phyloP scores from a whole-genome alignment of 139 green algal species.

The Desmodesmus armatus region DNA sequence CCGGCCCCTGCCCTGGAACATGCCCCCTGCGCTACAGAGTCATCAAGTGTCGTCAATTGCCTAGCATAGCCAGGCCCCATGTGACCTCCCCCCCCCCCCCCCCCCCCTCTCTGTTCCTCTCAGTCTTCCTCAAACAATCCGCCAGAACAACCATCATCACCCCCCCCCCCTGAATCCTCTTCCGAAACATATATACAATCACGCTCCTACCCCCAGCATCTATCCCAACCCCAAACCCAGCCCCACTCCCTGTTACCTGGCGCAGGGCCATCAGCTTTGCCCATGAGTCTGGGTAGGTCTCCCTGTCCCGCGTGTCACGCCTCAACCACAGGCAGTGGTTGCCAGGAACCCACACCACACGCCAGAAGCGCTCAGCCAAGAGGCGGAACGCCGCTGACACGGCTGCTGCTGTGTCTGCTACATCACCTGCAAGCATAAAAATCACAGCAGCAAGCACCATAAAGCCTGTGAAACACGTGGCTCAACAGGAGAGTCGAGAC shows the following conservation, averaged over 20 bases:
- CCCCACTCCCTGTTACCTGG: constrained; percentile 22
- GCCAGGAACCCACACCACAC: constrained; percentile 17
- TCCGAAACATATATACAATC: neutral
- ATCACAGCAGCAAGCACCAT: neutral
- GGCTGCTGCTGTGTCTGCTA: constrained; percentile 37
- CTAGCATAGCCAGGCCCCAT: too few species aligned
- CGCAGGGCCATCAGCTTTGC: constrained; percentile 31
- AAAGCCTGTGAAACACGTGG: too few species aligned
- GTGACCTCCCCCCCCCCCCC: too few species aligned
- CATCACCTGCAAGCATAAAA: constrained; percentile 21
- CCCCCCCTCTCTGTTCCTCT: too few species aligned
- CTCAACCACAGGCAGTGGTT: constrained; percentile 25
- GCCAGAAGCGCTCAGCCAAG: neutral
- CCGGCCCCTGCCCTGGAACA: too few species aligned
- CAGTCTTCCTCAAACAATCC: neutral
- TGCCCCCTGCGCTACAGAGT: too few species aligned
- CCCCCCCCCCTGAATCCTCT: too few species aligned
- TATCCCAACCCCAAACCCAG: neutral
- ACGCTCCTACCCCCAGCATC: too few species aligned
- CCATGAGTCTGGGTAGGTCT: constrained; percentile 7
- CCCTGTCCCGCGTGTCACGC: neutral
- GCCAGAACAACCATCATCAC: too few species aligned
- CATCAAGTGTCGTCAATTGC: too few species aligned
- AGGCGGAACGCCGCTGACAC: neutral
- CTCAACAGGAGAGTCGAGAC: too few species aligned